Evolutionary conservation across 148 eudicot genomes (phyloP).

Genomic region (Euryodendron excelsum): DNA sequence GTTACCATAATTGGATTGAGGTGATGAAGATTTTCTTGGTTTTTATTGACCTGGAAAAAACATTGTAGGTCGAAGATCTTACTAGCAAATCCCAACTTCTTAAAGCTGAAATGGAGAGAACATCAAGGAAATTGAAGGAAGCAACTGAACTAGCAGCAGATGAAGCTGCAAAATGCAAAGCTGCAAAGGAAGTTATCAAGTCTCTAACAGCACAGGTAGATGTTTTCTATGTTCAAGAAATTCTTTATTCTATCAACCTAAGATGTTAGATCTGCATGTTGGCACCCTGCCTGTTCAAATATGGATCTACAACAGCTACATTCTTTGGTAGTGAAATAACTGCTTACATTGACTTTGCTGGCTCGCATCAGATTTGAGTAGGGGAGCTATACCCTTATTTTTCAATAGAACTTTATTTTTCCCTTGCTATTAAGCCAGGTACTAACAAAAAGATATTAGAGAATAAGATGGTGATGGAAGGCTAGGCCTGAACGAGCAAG

Average conservation of each 20-base stretch:
- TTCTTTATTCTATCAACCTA: background rate
- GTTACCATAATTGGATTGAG: background rate
- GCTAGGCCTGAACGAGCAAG: too few species aligned
- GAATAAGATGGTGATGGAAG: too few species aligned
- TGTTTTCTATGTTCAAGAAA: background rate
- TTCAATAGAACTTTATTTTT: background rate
- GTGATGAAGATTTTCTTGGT: slow-evolving; percentile 1
- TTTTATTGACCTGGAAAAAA: background rate
- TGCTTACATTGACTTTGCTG: background rate
- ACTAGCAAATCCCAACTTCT: slow-evolving; percentile 53
- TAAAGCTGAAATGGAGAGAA: slow-evolving; percentile 67
- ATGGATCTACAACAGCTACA: background rate
- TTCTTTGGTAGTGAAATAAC: background rate
- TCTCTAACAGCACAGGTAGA: slow-evolving; percentile 80
- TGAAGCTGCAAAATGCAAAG: slow-evolving; percentile 80
- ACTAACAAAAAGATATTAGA: too few species aligned
- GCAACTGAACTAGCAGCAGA: slow-evolving; percentile 61
- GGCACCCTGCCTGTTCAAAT: background rate
- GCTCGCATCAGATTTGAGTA: background rate
- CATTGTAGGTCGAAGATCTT: slow-evolving; percentile 67
- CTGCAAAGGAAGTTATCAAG: slow-evolving; percentile 85
- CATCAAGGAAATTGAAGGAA: slow-evolving; percentile 58
- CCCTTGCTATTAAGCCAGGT: background rate
- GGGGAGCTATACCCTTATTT: background rate
- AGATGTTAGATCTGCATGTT: background rate